These are phyloP conservation scores for Paraconiothyrium sp. DNA, from an alignment of 2,329 filamentous ascomycete genomes.

Conservation along the genomic window DNA sequence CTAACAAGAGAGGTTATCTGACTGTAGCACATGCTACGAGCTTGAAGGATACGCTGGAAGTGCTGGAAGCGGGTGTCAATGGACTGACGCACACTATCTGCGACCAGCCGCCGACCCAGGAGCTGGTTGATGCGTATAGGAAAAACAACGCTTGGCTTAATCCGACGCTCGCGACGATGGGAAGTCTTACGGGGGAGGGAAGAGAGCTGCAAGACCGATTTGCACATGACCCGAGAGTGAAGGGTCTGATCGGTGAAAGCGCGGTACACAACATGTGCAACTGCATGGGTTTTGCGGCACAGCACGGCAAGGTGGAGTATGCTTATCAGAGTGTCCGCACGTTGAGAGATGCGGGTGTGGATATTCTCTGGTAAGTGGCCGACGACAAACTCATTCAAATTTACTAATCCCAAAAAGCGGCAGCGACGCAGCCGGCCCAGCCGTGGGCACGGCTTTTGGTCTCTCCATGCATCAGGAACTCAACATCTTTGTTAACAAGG, in stretches of 20 bases:
- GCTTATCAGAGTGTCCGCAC: slow-evolving; percentile 54
- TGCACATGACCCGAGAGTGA: slow-evolving; percentile 52
- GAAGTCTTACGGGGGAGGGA: slow-evolving; percentile 53
- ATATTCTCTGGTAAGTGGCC: slow-evolving; percentile 50
- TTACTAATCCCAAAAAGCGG: slow-evolving; percentile 42
- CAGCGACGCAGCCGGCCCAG: slow-evolving; percentile 55
- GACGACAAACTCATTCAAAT: background rate
- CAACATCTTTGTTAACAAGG: slow-evolving; percentile 52
- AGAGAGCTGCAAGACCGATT: slow-evolving; percentile 50
- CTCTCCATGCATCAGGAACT: slow-evolving; percentile 56
- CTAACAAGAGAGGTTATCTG: slow-evolving; percentile 47
- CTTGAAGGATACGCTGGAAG: slow-evolving; percentile 53
- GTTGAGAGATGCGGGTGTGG: slow-evolving; percentile 52
- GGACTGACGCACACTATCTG: slow-evolving; percentile 57
- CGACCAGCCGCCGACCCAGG: slow-evolving; percentile 51
- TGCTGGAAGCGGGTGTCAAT: slow-evolving; percentile 54
- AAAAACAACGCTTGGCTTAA: slow-evolving; percentile 55
- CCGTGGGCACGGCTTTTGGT: slow-evolving; percentile 56
- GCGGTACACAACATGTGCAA: slow-evolving; percentile 50
- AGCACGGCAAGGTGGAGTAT: slow-evolving; percentile 48
- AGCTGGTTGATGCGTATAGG: slow-evolving; percentile 55
- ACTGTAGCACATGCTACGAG: slow-evolving; percentile 54
- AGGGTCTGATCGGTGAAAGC: slow-evolving; percentile 45
- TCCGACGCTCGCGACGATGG: slow-evolving; percentile 54
- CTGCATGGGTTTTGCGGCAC: slow-evolving; percentile 52